phyloP scores from a whole-genome alignment of 225 moss, liverwort and hornwort genomes.

The Straminergon stramineum region DNA sequence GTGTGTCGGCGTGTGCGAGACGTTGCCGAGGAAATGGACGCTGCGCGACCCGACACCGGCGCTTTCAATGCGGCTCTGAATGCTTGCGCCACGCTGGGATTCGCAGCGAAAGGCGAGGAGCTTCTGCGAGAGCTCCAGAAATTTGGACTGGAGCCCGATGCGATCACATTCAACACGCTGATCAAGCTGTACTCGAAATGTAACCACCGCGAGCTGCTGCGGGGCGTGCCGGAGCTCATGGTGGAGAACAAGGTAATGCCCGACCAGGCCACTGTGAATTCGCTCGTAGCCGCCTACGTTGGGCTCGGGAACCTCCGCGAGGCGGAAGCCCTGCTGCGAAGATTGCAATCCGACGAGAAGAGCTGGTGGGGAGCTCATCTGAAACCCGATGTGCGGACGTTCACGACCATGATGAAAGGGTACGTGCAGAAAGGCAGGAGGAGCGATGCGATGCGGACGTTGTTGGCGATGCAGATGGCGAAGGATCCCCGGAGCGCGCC shows the following conservation, averaged over 20 bases:
- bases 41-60: conserved; percentile 57
- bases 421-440: conserved; percentile 68
- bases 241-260: conserved; percentile 46
- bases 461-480: conserved; percentile 61
- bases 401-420: conserved; percentile 94
- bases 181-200: conserved; percentile 78
- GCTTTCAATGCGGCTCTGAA: conserved; percentile 89
- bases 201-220: conserved; percentile 38
- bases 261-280: conserved; percentile 63
- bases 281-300: conserved; percentile 66
- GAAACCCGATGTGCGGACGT: conserved; percentile 65
- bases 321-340: conserved; percentile 54
- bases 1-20: conserved; percentile 25
- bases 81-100: conserved; percentile 74
- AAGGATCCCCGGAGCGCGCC: conserved; percentile 43
- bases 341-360: conserved; percentile 18
- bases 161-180: conserved; percentile 79
- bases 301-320: conserved; percentile 54
- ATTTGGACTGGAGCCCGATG: conserved; percentile 40
- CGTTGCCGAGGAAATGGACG: background rate
- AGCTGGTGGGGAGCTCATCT: conserved; percentile 28
- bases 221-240: conserved; percentile 54
- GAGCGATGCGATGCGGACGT: conserved; percentile 74
- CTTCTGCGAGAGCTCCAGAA: conserved; percentile 27
- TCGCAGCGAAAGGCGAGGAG: conserved; percentile 36